Evolutionary conservation across 768 basidiomycete species (phyloP).

Genomic region (Dictyophora rubrovolvata): DNA sequence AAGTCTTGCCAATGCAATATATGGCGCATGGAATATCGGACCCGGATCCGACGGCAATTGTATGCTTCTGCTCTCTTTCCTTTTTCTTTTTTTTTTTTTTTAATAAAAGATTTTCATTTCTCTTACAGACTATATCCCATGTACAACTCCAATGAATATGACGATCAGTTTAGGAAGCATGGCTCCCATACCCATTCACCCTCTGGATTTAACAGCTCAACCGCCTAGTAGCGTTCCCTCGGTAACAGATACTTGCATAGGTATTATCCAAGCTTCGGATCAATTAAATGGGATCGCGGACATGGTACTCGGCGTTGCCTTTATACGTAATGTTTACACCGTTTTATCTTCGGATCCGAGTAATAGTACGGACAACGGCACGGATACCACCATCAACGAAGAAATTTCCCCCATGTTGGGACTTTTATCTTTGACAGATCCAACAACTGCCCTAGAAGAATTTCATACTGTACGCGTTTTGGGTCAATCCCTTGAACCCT

Average conservation of each 20-base stretch:
- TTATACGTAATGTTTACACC: conserved; percentile 65
- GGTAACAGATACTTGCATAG: conserved; percentile 38
- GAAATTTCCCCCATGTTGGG: conserved; percentile 41
- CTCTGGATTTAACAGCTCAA: conserved; percentile 54
- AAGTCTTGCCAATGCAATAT: conserved; percentile 61
- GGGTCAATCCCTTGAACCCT: conserved; percentile 40
- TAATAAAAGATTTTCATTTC: background rate
- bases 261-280: conserved; percentile 49
- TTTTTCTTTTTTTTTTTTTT: background rate
- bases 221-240: conserved; percentile 32
- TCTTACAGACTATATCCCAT: conserved; percentile 60
- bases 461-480: conserved; percentile 63
- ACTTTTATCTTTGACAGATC: conserved; percentile 52
- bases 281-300: conserved; percentile 37
- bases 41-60: conserved; percentile 55
- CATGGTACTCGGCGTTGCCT: conserved; percentile 71
- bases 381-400: conserved; percentile 7
- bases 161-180: conserved; percentile 55
- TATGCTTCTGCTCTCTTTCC: conserved; percentile 25
- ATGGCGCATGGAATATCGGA: conserved; percentile 57
- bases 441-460: conserved; percentile 49
- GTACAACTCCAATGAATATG: conserved; percentile 60
- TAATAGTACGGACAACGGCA: conserved; percentile 13
- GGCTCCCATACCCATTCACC: conserved; percentile 52
- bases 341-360: conserved; percentile 55